Conservation (phyloP, 192 early-diverging fungal genomes). For the Tieghemiomyces parasiticus region DNA sequence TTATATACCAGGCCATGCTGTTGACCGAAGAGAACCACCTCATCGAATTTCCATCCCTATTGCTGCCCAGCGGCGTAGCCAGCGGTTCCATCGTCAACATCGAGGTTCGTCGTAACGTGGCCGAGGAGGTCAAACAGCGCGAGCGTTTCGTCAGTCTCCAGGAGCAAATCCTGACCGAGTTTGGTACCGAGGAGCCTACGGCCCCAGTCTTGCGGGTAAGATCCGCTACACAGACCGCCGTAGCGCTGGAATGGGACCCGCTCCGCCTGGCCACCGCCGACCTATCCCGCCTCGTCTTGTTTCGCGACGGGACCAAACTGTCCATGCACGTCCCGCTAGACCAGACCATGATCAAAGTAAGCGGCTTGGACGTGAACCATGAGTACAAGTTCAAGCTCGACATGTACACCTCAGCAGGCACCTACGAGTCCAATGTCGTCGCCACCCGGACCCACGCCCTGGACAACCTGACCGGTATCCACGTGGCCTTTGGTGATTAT, state of each 20-base stretch:
- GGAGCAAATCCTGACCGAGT: conserved; percentile 65
- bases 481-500: conserved; percentile 88
- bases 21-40: conserved; percentile 96
- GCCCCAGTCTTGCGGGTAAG: conserved; percentile 63
- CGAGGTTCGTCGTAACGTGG: conserved; percentile 76
- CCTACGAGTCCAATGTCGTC: conserved; percentile 60
- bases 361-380: conserved; percentile 79
- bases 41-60: conserved; percentile 93
- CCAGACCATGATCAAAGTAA: conserved; percentile 41
- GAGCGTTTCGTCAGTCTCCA: conserved; percentile 77
- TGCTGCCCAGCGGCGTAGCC: conserved; percentile 84
- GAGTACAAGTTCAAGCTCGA: conserved; percentile 83
- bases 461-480: conserved; percentile 95
- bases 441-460: conserved; percentile 73
- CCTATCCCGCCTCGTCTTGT: conserved; percentile 79
- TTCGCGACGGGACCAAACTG: conserved; percentile 71
- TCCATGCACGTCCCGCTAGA: conserved; percentile 34
- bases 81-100: conserved; percentile 95
- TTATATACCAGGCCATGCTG: conserved; percentile 57
- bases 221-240: conserved; percentile 69
- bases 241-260: conserved; percentile 83
- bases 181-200: conserved; percentile 63
- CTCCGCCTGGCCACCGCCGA: conserved; percentile 67
- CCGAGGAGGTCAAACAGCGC: conserved; percentile 68
- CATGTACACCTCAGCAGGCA: conserved; percentile 84